These are phyloP conservation scores for Mesembryanthemum crystallinum DNA, from an alignment of 148 eudicot genomes.

Conservation along the genomic window DNA sequence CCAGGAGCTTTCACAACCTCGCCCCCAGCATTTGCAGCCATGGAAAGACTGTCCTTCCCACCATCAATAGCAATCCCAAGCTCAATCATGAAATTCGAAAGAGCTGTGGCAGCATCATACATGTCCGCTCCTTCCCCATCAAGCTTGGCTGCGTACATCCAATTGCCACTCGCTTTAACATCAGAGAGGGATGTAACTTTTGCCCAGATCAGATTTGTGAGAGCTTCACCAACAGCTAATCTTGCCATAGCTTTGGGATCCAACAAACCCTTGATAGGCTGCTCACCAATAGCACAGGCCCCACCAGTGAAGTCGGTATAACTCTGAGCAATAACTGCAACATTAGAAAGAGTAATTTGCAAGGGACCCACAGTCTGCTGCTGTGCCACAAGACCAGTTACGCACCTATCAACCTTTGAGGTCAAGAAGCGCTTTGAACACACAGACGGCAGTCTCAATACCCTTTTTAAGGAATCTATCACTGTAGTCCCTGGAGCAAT, in stretches of 20 bases:
- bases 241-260: conserved; percentile 92
- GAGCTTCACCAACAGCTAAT: conserved; percentile 86
- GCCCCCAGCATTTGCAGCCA: conserved; percentile 79
- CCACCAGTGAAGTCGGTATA: conserved; percentile 74
- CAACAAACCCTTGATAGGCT: conserved; percentile 79
- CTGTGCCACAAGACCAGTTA: conserved; percentile 95
- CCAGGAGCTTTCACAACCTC: conserved; percentile 97
- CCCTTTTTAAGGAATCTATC: conserved; percentile 70
- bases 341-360: conserved; percentile 78
- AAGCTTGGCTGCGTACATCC: conserved; percentile 98
- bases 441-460: conserved; percentile 80
- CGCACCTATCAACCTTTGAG: conserved; percentile 88
- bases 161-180: conserved; percentile 93
- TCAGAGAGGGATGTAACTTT: conserved; percentile 74
- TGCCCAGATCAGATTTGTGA: conserved; percentile 91
- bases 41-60: conserved; percentile 88
- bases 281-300: conserved; percentile 92
- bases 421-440: conserved; percentile 83
- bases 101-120: conserved; percentile 89
- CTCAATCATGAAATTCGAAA: conserved; percentile 78
- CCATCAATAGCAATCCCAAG: conserved; percentile 96
- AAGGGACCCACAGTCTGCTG: conserved; percentile 95
- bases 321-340: conserved; percentile 85
- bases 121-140: conserved; percentile 93
- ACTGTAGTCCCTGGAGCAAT: conserved; percentile 68